These are phyloP conservation scores for Xylaria sp. DNA, from an alignment of 2,329 filamentous ascomycete species.

Conservation along the genomic window DNA sequence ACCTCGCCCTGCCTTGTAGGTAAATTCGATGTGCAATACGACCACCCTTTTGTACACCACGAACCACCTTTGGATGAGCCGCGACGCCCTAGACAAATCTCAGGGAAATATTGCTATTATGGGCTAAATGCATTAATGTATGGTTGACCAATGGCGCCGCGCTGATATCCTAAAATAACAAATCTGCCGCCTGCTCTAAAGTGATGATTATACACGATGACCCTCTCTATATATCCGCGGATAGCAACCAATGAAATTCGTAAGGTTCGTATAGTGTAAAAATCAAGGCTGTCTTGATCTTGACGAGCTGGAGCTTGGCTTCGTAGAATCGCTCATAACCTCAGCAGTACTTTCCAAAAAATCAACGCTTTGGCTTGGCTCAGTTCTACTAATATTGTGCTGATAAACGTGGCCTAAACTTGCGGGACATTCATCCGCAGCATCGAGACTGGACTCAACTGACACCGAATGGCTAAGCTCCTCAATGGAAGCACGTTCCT, in stretches of 20 bases:
- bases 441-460: conserved; percentile 37
- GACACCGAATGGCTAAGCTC: conserved; percentile 50
- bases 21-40: background rate
- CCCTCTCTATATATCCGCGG: conserved; percentile 21
- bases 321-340: conserved; percentile 53
- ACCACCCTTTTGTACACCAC: background rate
- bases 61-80: background rate
- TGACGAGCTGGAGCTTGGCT: conserved; percentile 34
- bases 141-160: conserved; percentile 27
- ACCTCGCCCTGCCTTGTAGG: background rate
- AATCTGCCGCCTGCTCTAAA: conserved; percentile 28
- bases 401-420: conserved; percentile 64
- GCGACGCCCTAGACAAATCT: background rate
- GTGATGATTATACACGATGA: conserved; percentile 27
- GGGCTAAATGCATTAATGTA: conserved; percentile 18
- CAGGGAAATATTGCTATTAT: conserved; percentile 10
- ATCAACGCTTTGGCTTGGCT: conserved; percentile 54
- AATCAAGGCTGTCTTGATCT: conserved; percentile 10
- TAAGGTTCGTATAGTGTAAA: conserved; percentile 25
- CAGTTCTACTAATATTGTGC: conserved; percentile 61
- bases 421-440: conserved; percentile 54
- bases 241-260: conserved; percentile 25
- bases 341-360: conserved; percentile 62
- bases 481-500: conserved; percentile 56
- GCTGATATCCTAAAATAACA: conserved; percentile 26